These are phyloP conservation scores for Aureobasidium sp. DNA, from an alignment of 2,329 filamentous ascomycete genomes.

Conservation along the genomic window DNA sequence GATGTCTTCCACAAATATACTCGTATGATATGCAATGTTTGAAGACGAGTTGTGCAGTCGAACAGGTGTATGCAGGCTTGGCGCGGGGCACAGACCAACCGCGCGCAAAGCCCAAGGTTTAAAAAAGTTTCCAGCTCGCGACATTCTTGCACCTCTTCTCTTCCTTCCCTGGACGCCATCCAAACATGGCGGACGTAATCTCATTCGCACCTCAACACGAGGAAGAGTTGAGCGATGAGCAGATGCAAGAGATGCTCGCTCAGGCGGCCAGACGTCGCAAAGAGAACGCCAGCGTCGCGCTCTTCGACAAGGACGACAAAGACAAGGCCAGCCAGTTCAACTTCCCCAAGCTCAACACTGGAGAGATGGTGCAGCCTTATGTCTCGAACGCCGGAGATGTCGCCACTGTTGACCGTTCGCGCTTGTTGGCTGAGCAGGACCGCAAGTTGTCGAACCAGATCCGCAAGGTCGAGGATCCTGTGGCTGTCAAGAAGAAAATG, in stretches of 20 bases:
- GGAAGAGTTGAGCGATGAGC: slow-evolving; percentile 53
- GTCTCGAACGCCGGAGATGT: slow-evolving; percentile 47
- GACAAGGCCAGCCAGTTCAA: slow-evolving; percentile 30
- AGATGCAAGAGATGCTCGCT: slow-evolving; percentile 56
- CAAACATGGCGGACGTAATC: slow-evolving; percentile 13
- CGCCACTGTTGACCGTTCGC: slow-evolving; percentile 46
- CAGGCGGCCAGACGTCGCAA: slow-evolving; percentile 56
- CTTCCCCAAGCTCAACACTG: slow-evolving; percentile 46
- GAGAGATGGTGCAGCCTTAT: slow-evolving; percentile 46
- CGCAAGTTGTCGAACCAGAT: slow-evolving; percentile 42
- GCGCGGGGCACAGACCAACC: background rate
- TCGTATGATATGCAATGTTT: background rate
- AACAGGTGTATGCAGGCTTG: background rate
- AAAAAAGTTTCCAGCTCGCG: slow-evolving; percentile 7
- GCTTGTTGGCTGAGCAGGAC: slow-evolving; percentile 43
- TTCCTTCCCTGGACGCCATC: slow-evolving; percentile 6
- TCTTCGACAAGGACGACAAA: slow-evolving; percentile 19
- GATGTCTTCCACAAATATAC: background rate
- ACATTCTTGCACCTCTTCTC: background rate
- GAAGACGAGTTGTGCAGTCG: background rate
- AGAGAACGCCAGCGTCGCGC: slow-evolving; percentile 29
- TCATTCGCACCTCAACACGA: slow-evolving; percentile 16
- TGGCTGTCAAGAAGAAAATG: slow-evolving; percentile 40
- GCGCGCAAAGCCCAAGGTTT: background rate
- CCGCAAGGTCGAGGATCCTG: slow-evolving; percentile 48